Conservation (phyloP, 768 basidiomycete species). For the Pleurotus pulmonarius region DNA sequence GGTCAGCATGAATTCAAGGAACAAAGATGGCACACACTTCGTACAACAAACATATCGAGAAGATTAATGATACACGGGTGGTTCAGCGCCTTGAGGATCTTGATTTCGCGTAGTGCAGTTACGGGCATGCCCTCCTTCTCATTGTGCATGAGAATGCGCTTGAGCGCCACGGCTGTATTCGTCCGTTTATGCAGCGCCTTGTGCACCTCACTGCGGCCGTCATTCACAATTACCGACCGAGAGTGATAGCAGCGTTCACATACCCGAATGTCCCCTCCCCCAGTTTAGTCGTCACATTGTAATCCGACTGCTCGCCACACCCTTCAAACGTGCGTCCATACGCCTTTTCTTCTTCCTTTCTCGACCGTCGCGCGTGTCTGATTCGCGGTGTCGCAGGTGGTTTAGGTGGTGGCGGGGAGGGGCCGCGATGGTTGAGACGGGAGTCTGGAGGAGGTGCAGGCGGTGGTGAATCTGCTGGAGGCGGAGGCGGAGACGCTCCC, state of each 20-base stretch:
- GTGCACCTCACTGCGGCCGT: slow-evolving; percentile 72
- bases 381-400: slow-evolving; percentile 35
- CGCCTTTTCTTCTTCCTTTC: slow-evolving; percentile 61
- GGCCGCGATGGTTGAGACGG: slow-evolving; percentile 26
- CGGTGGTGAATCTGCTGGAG: slow-evolving; percentile 24
- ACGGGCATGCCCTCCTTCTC: slow-evolving; percentile 97
- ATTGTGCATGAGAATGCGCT: slow-evolving; percentile 95
- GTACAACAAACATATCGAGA: slow-evolving; percentile 88
- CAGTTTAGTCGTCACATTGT: slow-evolving; percentile 79
- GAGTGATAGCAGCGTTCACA: slow-evolving; percentile 24
- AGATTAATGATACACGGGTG: slow-evolving; percentile 87
- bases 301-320: slow-evolving; percentile 70
- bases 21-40: slow-evolving; percentile 42
- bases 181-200: slow-evolving; percentile 71
- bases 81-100: slow-evolving; percentile 85
- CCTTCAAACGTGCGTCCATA: slow-evolving; percentile 70
- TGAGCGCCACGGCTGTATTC: slow-evolving; percentile 73
- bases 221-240: slow-evolving; percentile 10
- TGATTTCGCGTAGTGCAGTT: slow-evolving; percentile 95
- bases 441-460: slow-evolving; percentile 32
- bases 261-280: slow-evolving; percentile 98
- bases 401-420: slow-evolving; percentile 20
- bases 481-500: slow-evolving; percentile 15
- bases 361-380: slow-evolving; percentile 41
- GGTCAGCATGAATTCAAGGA: background rate